phyloP scores from a whole-genome alignment of 2,329 filamentous ascomycete species.

The Cadophora luteo-olivacea region DNA sequence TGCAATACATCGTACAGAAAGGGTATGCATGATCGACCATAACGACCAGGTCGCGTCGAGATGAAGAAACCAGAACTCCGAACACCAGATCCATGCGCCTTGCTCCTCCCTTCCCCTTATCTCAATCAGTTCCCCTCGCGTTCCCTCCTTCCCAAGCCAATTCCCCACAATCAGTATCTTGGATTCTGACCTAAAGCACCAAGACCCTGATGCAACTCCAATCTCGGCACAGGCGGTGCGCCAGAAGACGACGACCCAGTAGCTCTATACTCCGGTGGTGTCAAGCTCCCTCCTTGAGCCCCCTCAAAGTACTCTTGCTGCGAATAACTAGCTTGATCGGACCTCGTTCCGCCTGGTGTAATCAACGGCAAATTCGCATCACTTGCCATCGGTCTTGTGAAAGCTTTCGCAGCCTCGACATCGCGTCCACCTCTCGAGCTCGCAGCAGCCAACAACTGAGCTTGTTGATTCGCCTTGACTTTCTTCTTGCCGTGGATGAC shows the following conservation, averaged over 20 bases:
- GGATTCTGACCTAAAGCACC: constrained; percentile 29
- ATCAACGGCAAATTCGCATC: constrained; percentile 32
- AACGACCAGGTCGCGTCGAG: background rate
- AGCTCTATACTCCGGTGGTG: constrained; percentile 14
- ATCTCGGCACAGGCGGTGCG: constrained; percentile 18
- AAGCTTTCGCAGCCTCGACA: constrained; percentile 26
- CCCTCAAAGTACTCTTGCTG: constrained; percentile 29
- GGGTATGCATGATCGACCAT: background rate
- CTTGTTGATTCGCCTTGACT: constrained; percentile 20
- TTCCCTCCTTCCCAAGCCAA: too few relatives aligned
- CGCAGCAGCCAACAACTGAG: constrained; percentile 15
- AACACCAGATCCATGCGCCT: constrained; percentile 10
- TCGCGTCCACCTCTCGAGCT: constrained; percentile 17
- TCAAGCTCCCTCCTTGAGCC: constrained; percentile 10
- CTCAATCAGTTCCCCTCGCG: background rate
- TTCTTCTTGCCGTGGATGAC: constrained; percentile 22
- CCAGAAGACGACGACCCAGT: background rate
- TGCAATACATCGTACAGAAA: background rate
- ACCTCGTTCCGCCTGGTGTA: constrained; percentile 20
- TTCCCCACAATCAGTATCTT: constrained; percentile 9
- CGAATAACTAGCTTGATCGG: constrained; percentile 16
- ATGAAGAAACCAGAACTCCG: background rate
- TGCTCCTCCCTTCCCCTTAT: background rate
- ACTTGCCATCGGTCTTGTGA: constrained; percentile 20
- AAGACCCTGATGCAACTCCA: constrained; percentile 33